Base-by-base conservation (phyloP, 495 filamentous ascomycete genomes). In the Podospora pseudopauciseta region DNA sequence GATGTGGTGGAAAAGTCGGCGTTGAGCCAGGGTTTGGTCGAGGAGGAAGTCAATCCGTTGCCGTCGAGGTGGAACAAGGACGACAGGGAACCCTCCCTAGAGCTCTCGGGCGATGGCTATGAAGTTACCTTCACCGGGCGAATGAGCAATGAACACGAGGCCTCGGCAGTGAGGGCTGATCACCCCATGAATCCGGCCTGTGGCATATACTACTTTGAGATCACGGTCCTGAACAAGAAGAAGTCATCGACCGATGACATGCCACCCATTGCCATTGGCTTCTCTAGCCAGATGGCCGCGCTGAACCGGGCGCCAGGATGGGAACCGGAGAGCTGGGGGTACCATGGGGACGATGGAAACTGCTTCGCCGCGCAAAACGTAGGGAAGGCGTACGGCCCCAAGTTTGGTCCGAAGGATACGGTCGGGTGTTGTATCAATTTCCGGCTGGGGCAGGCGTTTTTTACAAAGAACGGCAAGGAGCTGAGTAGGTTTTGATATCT, bases 391-490 rank as follows among this genome's bases (percentile, higher is more conserved):
- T 97, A 93, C 75, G 92, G 91, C 0, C 88, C 87, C 26, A 86
- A 84, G 4, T 97, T 92, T 75, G 78, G 75, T 13, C 67, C 75
- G 74, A 84, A 86, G n/a, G 95, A 99, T 81, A 88, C 89, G 5
- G 88, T 98, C 54, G 95, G 95, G 2, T 98, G 96, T 75, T 92
- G 96, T 20, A 85, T 99, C 57, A 97, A 99, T 76, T 98, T 98
- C 75, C 86, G 90, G 69, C 92, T 88, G 13, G 88, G 89, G n/a
- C 87, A 86, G 70, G 92, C 90, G 13, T 96, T 97, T 75, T 99
- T 97, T 76, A 99, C 95, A 0, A 97, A 94, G 79, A 98, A 99
- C 76, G 95, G 95, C 18, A 78, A 83, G 30, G 84, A 89, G 70
- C 77, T 96, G 69, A 89, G 94, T 93, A 86, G 56, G 39, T 60